Percentiles rank a stretch among this genome's conserved stretches.
Evolutionary conservation across 306 rosid species (phyloP).

Genomic region (Leucaena leucocephala): DNA sequence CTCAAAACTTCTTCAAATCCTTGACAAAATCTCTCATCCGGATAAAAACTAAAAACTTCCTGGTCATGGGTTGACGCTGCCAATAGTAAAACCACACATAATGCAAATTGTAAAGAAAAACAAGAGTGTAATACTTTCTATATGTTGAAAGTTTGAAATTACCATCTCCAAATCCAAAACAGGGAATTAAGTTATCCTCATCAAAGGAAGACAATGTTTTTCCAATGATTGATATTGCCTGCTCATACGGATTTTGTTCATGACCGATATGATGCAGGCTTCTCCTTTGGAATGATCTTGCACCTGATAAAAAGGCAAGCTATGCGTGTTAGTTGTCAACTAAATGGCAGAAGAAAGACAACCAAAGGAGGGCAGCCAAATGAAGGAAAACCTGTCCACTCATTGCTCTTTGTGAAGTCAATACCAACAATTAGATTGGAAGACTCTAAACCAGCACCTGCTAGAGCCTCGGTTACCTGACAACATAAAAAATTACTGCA

Average conservation of each 20-base stretch:
- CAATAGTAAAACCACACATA: slow-evolving; percentile 39
- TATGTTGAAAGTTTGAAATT: slow-evolving; percentile 1
- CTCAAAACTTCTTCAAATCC: slow-evolving; percentile 95
- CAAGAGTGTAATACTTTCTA: slow-evolving; percentile 8
- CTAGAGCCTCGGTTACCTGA: slow-evolving; percentile 88
- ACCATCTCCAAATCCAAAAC: slow-evolving; percentile 99
- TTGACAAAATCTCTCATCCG: slow-evolving; percentile 77
- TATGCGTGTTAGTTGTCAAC: slow-evolving; percentile 28
- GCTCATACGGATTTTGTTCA: slow-evolving; percentile 91
- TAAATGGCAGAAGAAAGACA: slow-evolving; percentile 27
- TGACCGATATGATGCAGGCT: slow-evolving; percentile 90
- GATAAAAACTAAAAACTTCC: slow-evolving; percentile 89
- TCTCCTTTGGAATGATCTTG: slow-evolving; percentile 79
- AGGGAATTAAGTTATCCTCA: slow-evolving; percentile 92
- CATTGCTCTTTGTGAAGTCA: slow-evolving; percentile 98
- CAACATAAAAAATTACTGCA: slow-evolving; percentile 30
- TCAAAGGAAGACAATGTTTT: slow-evolving; percentile 84
- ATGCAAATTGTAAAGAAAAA: slow-evolving; percentile 16
- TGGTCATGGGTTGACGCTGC: slow-evolving; percentile 95
- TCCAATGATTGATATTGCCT: slow-evolving; percentile 91
- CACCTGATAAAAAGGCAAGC: slow-evolving; percentile 52
- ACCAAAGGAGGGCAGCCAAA: slow-evolving; percentile 18
- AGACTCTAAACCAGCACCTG: slow-evolving; percentile 86
- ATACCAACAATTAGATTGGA: slow-evolving; percentile 95
- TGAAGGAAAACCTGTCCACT: slow-evolving; percentile 89